Percentiles rank a stretch among this genome's conserved stretches.
phyloP scores from a whole-genome alignment of 441 rosid species.

The Aleurites moluccanus region DNA sequence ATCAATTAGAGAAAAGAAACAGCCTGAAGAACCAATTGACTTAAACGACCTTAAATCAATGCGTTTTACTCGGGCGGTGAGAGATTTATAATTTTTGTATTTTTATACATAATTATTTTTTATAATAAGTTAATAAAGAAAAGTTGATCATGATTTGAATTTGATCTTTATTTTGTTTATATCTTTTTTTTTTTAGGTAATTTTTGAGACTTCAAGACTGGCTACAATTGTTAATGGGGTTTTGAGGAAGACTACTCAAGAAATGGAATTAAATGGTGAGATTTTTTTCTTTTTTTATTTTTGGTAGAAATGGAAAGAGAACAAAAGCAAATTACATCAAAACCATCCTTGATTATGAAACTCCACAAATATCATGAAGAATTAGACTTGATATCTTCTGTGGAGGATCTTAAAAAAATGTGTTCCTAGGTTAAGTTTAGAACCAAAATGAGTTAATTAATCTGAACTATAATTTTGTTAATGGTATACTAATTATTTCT shows the following conservation, averaged over 20 bases:
- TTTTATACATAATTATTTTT: not conserved
- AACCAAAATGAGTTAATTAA: too few species aligned
- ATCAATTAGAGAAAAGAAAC: slow-evolving; percentile 58
- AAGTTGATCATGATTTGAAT: not conserved
- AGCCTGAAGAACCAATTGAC: slow-evolving; percentile 59
- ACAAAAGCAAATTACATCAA: too few species aligned
- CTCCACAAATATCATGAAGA: too few species aligned
- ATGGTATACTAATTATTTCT: not conserved
- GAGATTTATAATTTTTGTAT: slow-evolving; percentile 2
- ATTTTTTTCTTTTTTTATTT: not conserved
- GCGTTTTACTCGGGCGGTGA: slow-evolving; percentile 84
- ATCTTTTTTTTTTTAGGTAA: slow-evolving; percentile 47
- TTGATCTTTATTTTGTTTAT: too few species aligned
- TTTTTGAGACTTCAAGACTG: slow-evolving; percentile 87
- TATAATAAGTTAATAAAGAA: not conserved
- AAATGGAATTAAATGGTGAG: slow-evolving; percentile 80
- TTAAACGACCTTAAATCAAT: slow-evolving; percentile 69
- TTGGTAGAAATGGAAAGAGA: too few species aligned
- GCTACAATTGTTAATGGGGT: slow-evolving; percentile 93
- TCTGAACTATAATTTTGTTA: too few species aligned
- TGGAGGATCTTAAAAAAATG: too few species aligned
- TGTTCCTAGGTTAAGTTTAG: too few species aligned
- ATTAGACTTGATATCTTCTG: too few species aligned
- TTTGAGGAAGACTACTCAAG: slow-evolving; percentile 78
- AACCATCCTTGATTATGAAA: too few species aligned